Base-by-base conservation (phyloP, 2,329 filamentous ascomycete species). In the Pestalotiopsis sp. region DNA sequence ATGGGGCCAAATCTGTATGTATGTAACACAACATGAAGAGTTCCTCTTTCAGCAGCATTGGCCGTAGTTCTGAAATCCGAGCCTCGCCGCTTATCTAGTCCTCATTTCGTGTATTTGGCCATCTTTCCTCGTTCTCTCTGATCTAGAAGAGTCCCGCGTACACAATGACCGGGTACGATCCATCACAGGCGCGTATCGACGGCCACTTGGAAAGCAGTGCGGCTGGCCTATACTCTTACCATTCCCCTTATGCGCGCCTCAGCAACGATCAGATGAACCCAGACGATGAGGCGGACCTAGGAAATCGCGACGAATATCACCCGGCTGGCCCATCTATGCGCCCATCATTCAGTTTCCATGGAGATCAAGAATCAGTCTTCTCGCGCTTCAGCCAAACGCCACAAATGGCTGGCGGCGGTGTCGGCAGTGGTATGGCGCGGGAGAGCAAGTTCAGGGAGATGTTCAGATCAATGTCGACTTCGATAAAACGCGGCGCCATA, bases 381-480 rank as follows among this genome's bases (percentile, higher is more conserved):
- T 35, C 44, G 35, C 35, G 24, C 17, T 35, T 62, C 30, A 26
- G 26, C 13, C 24, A 35, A 13, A 10, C 20, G 13, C 48, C 48
- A 24, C 30, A 20, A 24, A 20, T 22, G n/a, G 10, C 7, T 35
- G 30, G 30, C 30, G 1, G 30, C 30, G 30, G 30, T 35, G 30
- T 9, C 30, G 30, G 14, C 10, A 11, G n/a, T 10, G 11, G 39
- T 35, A n/a, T 56, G 6, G 4, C 40, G 5, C 24, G 62, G 44
- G 62, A 65, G 20, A 65, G 62, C 30, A 55, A 39, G 35, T 65
- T 65, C 13, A 65, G 30, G 13, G 62, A 65, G 17, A 56, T 65
- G 13, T 65, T 65, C 17, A 55, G 62, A 24, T n/a, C 40, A 35
- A 13, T 65, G 7, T 65, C 62, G n/a, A 65, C 48, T 6, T 38